Conservation (phyloP, 2,329 filamentous ascomycete genomes). For the Botrytis deweyae region DNA sequence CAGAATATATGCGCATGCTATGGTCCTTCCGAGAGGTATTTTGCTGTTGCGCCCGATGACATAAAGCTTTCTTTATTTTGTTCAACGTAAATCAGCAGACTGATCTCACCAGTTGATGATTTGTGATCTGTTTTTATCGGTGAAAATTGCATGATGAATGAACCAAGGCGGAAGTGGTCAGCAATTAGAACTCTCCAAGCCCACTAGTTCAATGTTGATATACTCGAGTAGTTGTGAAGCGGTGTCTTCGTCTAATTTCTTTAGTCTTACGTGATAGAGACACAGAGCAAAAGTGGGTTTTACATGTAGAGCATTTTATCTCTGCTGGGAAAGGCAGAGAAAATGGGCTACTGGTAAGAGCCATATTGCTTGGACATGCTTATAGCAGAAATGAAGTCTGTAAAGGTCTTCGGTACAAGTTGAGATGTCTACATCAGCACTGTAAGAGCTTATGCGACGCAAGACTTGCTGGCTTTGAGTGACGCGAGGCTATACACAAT, state of each 20-base stretch:
- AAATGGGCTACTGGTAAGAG: not conserved
- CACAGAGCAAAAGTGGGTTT: not conserved
- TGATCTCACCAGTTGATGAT: not conserved
- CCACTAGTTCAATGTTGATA: not conserved
- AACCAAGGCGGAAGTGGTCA: not conserved
- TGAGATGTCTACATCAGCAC: not conserved
- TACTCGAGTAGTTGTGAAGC: not conserved
- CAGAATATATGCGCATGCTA: not conserved
- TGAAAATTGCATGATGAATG: not conserved
- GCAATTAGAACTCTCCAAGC: not conserved
- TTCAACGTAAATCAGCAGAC: not conserved
- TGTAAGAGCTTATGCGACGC: not conserved
- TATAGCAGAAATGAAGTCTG: not conserved
- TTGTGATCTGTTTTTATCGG: not conserved
- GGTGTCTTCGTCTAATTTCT: not conserved
- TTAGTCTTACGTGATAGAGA: not conserved
- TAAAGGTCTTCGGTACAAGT: not conserved
- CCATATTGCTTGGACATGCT: not conserved
- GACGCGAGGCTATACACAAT: not conserved
- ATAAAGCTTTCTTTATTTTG: not conserved
- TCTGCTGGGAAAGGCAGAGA: not conserved
- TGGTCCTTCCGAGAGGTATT: not conserved
- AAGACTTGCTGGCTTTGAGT: constrained; percentile 1
- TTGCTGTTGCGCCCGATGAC: not conserved
- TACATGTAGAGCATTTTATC: not conserved